These are phyloP conservation scores for Elongisporangium senticosum DNA, from an alignment of 352 stramenopile species.

Conservation along the genomic window DNA sequence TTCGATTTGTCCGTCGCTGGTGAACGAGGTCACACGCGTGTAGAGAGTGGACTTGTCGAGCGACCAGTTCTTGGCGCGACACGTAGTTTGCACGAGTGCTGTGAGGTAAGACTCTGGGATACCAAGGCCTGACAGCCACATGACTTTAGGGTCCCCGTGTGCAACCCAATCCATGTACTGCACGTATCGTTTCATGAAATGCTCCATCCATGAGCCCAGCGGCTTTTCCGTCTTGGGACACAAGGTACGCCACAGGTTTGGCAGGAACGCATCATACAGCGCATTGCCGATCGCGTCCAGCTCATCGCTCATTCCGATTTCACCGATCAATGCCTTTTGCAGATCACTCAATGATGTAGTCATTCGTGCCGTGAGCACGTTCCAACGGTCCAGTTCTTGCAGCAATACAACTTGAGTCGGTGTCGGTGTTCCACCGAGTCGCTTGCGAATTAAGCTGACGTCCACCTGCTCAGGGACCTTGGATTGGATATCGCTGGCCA, in stretches of 20 bases:
- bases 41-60: conserved; percentile 94
- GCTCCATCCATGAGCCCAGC: conserved; percentile 93
- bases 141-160: conserved; percentile 85
- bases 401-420: conserved; percentile 91
- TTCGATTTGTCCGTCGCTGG: conserved; percentile 52
- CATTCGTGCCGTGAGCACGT: conserved; percentile 87
- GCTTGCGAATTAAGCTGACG: conserved; percentile 85
- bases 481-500: conserved; percentile 87
- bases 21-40: conserved; percentile 89
- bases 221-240: conserved; percentile 93
- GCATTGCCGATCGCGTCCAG: conserved; percentile 89
- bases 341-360: conserved; percentile 80
- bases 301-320: conserved; percentile 96
- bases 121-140: conserved; percentile 93
- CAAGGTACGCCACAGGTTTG: conserved; percentile 86
- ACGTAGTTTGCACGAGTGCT: conserved; percentile 93
- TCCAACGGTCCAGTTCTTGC: conserved; percentile 95
- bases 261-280: conserved; percentile 92
- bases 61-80: conserved; percentile 90
- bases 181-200: conserved; percentile 84
- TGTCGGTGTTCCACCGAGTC: conserved; percentile 58
- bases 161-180: conserved; percentile 92
- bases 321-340: conserved; percentile 89
- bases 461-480: conserved; percentile 89
- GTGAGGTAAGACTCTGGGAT: conserved; percentile 96